These are phyloP conservation scores for Phytophthora colocasiae DNA, from an alignment of 352 stramenopile genomes.

Conservation along the genomic window DNA sequence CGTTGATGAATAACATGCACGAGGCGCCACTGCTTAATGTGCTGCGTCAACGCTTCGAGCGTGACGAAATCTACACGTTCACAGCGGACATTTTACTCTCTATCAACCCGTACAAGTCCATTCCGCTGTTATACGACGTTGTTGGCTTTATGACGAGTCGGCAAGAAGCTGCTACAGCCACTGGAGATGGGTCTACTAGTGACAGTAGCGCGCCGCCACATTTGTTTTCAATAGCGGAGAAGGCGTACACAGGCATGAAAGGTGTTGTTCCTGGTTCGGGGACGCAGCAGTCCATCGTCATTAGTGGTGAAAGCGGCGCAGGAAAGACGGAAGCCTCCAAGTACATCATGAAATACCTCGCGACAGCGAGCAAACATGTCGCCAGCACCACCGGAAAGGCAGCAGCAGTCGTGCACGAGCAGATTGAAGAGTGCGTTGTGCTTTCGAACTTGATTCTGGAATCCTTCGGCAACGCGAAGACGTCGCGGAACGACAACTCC, in stretches of 20 bases:
- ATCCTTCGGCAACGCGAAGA: conserved; percentile 89
- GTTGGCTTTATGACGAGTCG: conserved; percentile 73
- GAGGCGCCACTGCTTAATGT: conserved; percentile 84
- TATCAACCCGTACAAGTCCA: conserved; percentile 90
- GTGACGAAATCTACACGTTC: conserved; percentile 89
- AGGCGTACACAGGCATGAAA: conserved; percentile 79
- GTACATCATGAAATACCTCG: conserved; percentile 92
- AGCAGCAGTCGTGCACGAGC: conserved; percentile 56
- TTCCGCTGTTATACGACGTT: conserved; percentile 85
- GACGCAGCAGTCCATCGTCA: conserved; percentile 92
- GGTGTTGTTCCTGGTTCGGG: conserved; percentile 57
- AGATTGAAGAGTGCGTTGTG: conserved; percentile 86
- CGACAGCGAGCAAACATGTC: conserved; percentile 73
- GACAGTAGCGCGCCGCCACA: conserved; percentile 61
- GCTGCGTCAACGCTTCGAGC: conserved; percentile 80
- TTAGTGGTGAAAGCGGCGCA: conserved; percentile 93
- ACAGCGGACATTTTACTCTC: conserved; percentile 86
- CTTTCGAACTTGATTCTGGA: conserved; percentile 82
- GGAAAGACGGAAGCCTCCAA: conserved; percentile 96
- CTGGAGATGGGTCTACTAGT: conserved; percentile 25
- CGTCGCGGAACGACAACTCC: conserved; percentile 89
- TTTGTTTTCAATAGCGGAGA: conserved; percentile 84
- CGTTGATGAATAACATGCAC: conserved; percentile 92
- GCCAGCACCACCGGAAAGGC: conserved; percentile 15
- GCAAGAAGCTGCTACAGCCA: conserved; percentile 35